phyloP scores from a whole-genome alignment of 164 flowering plant species.

The Kalanchoe fedtschenkoi region DNA sequence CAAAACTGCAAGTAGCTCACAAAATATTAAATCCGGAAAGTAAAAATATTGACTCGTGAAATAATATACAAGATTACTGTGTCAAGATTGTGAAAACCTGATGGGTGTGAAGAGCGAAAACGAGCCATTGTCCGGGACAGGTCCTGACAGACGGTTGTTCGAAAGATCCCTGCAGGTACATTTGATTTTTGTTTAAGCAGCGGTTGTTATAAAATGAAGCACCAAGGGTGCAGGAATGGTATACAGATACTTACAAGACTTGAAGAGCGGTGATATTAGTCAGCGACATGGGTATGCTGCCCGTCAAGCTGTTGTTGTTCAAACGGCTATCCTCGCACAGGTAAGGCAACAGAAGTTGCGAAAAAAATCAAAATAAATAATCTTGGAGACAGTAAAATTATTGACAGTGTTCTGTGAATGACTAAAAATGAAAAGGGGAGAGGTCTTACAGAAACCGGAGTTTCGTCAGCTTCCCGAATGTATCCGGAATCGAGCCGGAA shows the following conservation, averaged over 20 bases:
- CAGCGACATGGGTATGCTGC: constrained; percentile 45
- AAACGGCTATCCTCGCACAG: constrained; percentile 43
- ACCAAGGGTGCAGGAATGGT: neutral
- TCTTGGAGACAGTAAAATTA: neutral
- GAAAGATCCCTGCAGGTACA: constrained; percentile 52
- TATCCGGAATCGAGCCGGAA: constrained; percentile 63
- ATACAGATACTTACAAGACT: constrained; percentile 32
- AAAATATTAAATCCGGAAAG: neutral
- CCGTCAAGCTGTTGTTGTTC: constrained; percentile 49
- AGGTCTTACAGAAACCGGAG: constrained; percentile 74
- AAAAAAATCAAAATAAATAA: neutral
- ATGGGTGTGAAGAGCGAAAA: constrained; percentile 60
- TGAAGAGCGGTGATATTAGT: constrained; percentile 39
- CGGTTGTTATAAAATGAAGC: neutral
- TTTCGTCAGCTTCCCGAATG: constrained; percentile 70
- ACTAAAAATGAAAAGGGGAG: neutral
- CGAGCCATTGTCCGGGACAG: constrained; percentile 58
- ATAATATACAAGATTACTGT: neutral
- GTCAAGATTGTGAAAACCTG: constrained; percentile 24
- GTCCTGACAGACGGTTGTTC: constrained; percentile 44
- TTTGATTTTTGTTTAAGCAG: neutral
- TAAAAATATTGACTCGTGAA: neutral
- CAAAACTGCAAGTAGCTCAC: constrained; percentile 51
- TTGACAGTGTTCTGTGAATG: neutral
- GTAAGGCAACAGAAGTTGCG: neutral